A percentile compares a stretch with the other conserved stretches of the same genome.
Evolutionary conservation across 768 basidiomycete species (phyloP).

Genomic region (Kwoniella shandongensis): DNA sequence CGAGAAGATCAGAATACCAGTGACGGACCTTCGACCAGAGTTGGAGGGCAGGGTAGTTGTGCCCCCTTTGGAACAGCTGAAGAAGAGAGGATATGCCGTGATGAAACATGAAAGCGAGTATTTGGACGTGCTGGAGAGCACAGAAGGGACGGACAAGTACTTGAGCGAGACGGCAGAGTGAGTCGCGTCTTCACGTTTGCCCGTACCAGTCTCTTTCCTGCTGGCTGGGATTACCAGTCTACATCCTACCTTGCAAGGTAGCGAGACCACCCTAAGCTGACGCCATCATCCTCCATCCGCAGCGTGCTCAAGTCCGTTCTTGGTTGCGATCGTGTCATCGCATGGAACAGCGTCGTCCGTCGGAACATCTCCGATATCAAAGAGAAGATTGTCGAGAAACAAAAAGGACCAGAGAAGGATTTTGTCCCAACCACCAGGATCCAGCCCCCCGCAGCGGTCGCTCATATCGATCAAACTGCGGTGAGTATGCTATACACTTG

Average conservation of each 20-base stretch:
- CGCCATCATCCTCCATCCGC: neutral
- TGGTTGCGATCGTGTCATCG: constrained; percentile 25
- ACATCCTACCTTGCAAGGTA: too few relatives aligned
- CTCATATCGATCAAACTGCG: constrained; percentile 36
- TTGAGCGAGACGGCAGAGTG: constrained; percentile 25
- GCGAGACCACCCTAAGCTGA: too few relatives aligned
- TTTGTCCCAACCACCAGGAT: constrained; percentile 21
- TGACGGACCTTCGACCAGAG: constrained; percentile 26
- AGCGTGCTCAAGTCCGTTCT: constrained; percentile 23
- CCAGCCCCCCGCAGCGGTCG: constrained; percentile 24
- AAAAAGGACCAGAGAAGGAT: constrained; percentile 29
- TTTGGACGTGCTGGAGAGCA: constrained; percentile 13
- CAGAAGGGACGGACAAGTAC: constrained; percentile 27
- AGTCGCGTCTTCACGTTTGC: constrained; percentile 11
- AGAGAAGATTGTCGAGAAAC: constrained; percentile 20
- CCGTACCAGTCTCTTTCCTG: neutral
- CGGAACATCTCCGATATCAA: constrained; percentile 10
- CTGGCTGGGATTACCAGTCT: too few relatives aligned
- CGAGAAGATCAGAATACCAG: constrained; percentile 24
- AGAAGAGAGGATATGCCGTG: constrained; percentile 23
- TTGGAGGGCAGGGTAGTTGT: constrained; percentile 7
- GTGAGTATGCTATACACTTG: constrained; percentile 16
- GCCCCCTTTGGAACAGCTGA: constrained; percentile 19
- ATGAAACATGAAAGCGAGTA: constrained; percentile 15
- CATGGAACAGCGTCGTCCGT: constrained; percentile 35